A percentile compares a stretch with the other conserved stretches of the same genome.
phyloP scores from a whole-genome alignment of 495 filamentous ascomycete species.

The Daldinia vernicosa region DNA sequence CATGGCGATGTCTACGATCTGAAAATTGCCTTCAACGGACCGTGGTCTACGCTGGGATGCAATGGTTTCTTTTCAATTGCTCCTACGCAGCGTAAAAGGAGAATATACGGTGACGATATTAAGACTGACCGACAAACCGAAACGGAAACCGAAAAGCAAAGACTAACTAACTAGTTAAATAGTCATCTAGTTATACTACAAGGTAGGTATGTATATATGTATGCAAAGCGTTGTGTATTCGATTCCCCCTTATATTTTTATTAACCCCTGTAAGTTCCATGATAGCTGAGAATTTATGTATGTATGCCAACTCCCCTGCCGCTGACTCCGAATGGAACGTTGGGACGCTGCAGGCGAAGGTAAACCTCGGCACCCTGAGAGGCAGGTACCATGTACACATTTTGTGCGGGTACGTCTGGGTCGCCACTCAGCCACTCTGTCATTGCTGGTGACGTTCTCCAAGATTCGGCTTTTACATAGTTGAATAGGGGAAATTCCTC shows the following conservation, averaged over 20 bases:
- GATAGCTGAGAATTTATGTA: neutral
- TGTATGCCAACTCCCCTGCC: neutral
- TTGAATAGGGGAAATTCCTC: neutral
- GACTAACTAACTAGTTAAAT: neutral
- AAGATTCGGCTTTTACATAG: neutral
- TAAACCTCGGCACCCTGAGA: neutral
- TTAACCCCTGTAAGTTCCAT: neutral
- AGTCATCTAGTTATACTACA: no score
- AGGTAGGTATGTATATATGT: neutral
- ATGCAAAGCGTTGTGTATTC: neutral
- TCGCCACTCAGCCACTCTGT: neutral
- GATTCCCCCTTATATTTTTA: neutral
- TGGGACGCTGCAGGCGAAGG: neutral
- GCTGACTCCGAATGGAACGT: neutral
- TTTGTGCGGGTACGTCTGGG: neutral
- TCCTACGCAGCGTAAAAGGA: neutral
- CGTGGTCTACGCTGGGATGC: neutral
- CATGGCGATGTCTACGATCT: neutral
- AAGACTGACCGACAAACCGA: neutral
- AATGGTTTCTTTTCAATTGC: neutral
- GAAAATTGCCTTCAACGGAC: neutral
- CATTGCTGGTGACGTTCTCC: neutral
- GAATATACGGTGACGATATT: conserved; percentile 1
- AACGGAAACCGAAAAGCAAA: neutral
- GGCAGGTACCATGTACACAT: neutral